Conservation (phyloP, 768 basidiomycete species). For the Boletus eberwhitei region DNA sequence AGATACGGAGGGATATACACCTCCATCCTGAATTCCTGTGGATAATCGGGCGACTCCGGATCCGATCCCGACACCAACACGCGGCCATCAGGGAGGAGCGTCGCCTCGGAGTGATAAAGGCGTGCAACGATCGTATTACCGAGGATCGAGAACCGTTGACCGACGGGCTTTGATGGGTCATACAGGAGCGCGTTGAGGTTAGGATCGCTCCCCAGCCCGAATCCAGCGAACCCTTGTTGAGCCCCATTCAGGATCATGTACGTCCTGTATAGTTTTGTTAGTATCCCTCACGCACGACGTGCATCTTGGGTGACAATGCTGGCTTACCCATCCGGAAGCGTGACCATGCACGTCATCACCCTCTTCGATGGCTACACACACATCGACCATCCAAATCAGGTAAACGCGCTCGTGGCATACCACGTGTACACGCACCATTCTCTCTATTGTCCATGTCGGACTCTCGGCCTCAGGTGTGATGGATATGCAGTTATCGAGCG, state of each 20-base stretch:
- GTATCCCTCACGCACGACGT: not conserved
- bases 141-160: slow-evolving; percentile 64
- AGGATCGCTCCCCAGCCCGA: slow-evolving; percentile 63
- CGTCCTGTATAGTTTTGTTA: slow-evolving; percentile 28
- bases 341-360: slow-evolving; percentile 74
- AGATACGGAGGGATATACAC: slow-evolving; percentile 89
- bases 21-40: slow-evolving; percentile 75
- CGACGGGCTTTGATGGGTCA: slow-evolving; percentile 57
- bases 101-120: slow-evolving; percentile 76
- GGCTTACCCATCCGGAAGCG: slow-evolving; percentile 46
- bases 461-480: slow-evolving; percentile 63
- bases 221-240: slow-evolving; percentile 65
- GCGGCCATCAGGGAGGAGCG: slow-evolving; percentile 70
- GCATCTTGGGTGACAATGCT: too few relatives aligned
- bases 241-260: slow-evolving; percentile 77
- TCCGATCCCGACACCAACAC: slow-evolving; percentile 77
- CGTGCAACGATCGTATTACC: slow-evolving; percentile 68
- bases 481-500: slow-evolving; percentile 68
- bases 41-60: slow-evolving; percentile 47
- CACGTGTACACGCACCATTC: slow-evolving; percentile 56
- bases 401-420: not conserved
- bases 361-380: slow-evolving; percentile 56
- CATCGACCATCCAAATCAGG: not conserved
- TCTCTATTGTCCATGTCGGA: slow-evolving; percentile 67
- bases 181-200: slow-evolving; percentile 67